These are phyloP conservation scores for Apiotrichum laibachii DNA, from an alignment of 1,284 basidiomycete species.

Conservation along the genomic window DNA sequence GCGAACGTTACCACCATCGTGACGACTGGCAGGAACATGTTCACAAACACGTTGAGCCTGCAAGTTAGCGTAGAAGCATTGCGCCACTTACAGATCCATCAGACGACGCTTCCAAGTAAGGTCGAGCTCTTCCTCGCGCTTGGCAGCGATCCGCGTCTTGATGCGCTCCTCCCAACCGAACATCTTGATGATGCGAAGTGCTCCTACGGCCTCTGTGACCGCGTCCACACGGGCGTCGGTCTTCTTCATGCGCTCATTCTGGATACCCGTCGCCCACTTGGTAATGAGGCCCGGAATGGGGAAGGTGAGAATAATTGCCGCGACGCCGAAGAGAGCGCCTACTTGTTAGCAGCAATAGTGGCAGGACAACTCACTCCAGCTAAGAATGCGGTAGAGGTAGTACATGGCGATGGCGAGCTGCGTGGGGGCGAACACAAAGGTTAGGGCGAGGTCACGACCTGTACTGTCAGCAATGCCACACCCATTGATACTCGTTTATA, in stretches of 20 bases:
- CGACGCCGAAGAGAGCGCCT: slow-evolving; percentile 60
- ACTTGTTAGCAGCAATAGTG: slow-evolving; percentile 34
- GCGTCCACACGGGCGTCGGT: slow-evolving; percentile 58
- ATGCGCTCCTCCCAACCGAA: slow-evolving; percentile 66
- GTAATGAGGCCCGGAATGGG: slow-evolving; percentile 56
- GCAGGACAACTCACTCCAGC: slow-evolving; percentile 42
- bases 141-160: slow-evolving; percentile 56
- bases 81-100: slow-evolving; percentile 33
- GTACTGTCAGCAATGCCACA: neutral
- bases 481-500: slow-evolving; percentile 1
- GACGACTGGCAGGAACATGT: slow-evolving; percentile 62
- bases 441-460: slow-evolving; percentile 46
- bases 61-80: neutral
- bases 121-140: slow-evolving; percentile 59
- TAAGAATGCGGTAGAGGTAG: slow-evolving; percentile 46
- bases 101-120: slow-evolving; percentile 48
- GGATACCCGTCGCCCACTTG: slow-evolving; percentile 38
- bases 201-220: slow-evolving; percentile 53
- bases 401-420: slow-evolving; percentile 41
- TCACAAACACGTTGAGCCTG: slow-evolving; percentile 40
- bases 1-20: slow-evolving; percentile 68
- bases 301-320: slow-evolving; percentile 55
- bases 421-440: slow-evolving; percentile 44
- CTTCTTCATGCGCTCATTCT: slow-evolving; percentile 44
- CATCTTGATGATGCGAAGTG: slow-evolving; percentile 62